These are phyloP conservation scores for Begonia fuchsioides DNA, from an alignment of 306 rosid genomes.

Conservation along the genomic window DNA sequence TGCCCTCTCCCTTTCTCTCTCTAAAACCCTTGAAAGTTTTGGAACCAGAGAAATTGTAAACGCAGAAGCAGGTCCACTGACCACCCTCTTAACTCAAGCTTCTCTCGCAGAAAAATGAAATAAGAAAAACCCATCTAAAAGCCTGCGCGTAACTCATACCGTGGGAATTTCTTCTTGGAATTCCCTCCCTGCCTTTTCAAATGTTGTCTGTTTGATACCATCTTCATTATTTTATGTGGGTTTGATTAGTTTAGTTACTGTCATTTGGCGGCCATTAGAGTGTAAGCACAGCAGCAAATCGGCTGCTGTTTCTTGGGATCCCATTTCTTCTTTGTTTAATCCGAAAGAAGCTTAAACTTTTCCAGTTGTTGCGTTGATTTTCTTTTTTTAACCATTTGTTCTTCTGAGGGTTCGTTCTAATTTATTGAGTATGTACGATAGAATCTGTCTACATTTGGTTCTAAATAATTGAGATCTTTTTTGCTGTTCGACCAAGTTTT, in stretches of 20 bases:
- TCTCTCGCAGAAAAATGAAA: constrained; percentile 3
- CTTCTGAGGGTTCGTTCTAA: background rate
- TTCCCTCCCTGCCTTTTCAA: constrained; percentile 3
- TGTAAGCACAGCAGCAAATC: no score
- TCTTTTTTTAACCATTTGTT: background rate
- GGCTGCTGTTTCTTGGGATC: no score
- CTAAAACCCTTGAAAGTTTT: background rate
- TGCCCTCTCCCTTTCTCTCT: constrained; percentile 13
- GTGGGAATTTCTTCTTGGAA: constrained; percentile 38
- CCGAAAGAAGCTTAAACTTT: background rate
- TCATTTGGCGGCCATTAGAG: no score
- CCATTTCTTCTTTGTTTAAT: background rate
- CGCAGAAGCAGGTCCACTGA: background rate
- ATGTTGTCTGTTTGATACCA: background rate
- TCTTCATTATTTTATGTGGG: background rate
- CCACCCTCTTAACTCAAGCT: background rate
- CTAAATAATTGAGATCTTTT: constrained; percentile 47
- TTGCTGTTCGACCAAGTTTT: constrained; percentile 4
- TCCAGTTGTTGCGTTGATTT: background rate
- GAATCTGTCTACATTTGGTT: constrained; percentile 12
- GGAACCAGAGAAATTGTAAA: background rate
- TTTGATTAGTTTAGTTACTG: background rate
- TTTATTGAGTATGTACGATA: background rate
- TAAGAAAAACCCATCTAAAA: constrained; percentile 32
- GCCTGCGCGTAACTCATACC: constrained; percentile 53